phyloP scores from a whole-genome alignment of 257 asterid genomes.

The Primulina tabacum region DNA sequence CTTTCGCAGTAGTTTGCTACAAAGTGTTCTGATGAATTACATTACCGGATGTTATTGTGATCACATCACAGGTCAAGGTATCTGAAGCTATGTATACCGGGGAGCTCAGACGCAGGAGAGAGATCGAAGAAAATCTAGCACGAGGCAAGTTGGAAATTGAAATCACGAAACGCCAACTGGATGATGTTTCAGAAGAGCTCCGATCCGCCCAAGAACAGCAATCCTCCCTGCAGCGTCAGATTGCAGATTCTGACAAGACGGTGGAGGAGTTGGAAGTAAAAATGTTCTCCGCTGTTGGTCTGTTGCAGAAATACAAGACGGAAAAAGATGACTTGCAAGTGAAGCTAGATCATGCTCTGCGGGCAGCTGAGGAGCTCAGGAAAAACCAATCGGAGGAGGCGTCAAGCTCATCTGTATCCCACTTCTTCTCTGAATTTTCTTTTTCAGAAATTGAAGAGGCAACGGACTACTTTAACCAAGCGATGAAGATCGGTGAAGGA shows the following conservation, averaged over 20 bases:
- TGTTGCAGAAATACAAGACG: constrained; percentile 70
- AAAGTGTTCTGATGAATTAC: not conserved
- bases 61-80: constrained; percentile 50
- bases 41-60: constrained; percentile 13
- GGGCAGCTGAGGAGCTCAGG: constrained; percentile 59
- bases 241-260: constrained; percentile 47
- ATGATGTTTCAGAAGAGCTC: constrained; percentile 44
- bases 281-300: constrained; percentile 70
- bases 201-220: constrained; percentile 51
- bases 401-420: constrained; percentile 48
- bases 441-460: constrained; percentile 78
- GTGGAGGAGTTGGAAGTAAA: constrained; percentile 72
- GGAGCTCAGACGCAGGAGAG: constrained; percentile 58
- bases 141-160: constrained; percentile 55
- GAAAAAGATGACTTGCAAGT: constrained; percentile 73
- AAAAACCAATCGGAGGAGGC: constrained; percentile 47
- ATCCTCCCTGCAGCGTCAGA: constrained; percentile 51
- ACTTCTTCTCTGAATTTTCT: constrained; percentile 63
- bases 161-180: constrained; percentile 44
- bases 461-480: constrained; percentile 52
- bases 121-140: constrained; percentile 62
- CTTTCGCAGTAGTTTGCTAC: not conserved
- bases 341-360: constrained; percentile 64
- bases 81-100: constrained; percentile 50
- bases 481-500: constrained; percentile 79